Evolutionary conservation across 2,329 filamentous ascomycete species (phyloP), one percentile per base, ranked within the genome.

Genomic region (Arthroderma sp.): DNA sequence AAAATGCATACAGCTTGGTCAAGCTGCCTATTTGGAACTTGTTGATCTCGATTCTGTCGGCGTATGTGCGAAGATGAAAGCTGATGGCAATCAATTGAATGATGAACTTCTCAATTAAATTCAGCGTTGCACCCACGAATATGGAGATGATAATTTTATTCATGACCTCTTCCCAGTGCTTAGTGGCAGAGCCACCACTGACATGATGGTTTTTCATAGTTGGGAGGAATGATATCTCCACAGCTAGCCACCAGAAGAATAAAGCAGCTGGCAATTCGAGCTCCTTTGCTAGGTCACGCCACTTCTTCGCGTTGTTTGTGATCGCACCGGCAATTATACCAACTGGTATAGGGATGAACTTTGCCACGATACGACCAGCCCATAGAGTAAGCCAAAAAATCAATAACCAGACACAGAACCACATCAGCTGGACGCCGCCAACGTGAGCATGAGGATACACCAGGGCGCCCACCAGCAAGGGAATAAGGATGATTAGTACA

Each of bases 371-470:
- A 64, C 77, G 65, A 44, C 77, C 82, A 15, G 82, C 81, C 89
- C 89, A 96, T 0, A 95, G 71, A 0, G 86, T 86, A 50, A 89
- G 72, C 89, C 89, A 96, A 28, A 95, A 74, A 36, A 94, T 86
- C 62, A 94, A 85, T 11, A 95, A 73, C 89, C 89, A 96, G 50
- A 95, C 86, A 29, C 84, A 84, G 58, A 96, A 95, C 89, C 89
- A 96, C 48, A 86, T 68, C 38, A 95, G 68, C 50, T 78, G 58
- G 0, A 94, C 86, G 15, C 82, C 86, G 1, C 86, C 86, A 2
- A 82, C 74, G 8, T 75, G 77, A 1, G 82, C 69, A 40, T 72
- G 51, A n/a, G 69, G 66, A 50, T 73, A 82, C 1, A 74, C 50
- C 11, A 83, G 63, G 1, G 71, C 73, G 4, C 81, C 82, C 22